Conservation (phyloP, 352 stramenopile genomes). For the Plasmopara halstedii region DNA sequence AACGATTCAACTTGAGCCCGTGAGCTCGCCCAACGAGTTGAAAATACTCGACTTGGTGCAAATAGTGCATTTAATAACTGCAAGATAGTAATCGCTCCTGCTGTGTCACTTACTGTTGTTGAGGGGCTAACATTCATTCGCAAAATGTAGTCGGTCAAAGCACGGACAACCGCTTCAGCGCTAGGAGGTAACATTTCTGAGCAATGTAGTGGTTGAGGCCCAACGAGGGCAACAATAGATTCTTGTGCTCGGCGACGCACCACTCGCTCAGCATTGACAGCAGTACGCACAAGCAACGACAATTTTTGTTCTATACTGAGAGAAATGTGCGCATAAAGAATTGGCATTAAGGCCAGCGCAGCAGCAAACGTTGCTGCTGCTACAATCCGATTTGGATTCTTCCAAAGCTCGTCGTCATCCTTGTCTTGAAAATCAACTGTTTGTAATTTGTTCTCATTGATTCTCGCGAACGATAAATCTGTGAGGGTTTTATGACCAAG, state of each 20-base stretch:
- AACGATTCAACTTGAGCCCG: constrained; percentile 38
- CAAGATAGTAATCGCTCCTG: constrained; percentile 19
- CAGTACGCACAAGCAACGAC: constrained; percentile 40
- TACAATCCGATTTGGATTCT: constrained; percentile 43
- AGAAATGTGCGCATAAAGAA: constrained; percentile 37
- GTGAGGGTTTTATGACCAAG: constrained; percentile 47
- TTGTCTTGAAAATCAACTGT: constrained; percentile 1
- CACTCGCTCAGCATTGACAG: constrained; percentile 33
- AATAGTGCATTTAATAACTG: constrained; percentile 35
- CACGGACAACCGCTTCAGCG: constrained; percentile 34
- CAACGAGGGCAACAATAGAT: constrained; percentile 29
- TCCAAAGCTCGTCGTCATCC: constrained; percentile 14
- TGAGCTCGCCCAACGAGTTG: constrained; percentile 27
- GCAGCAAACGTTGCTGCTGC: constrained; percentile 45
- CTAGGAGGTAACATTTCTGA: constrained; percentile 9
- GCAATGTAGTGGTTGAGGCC: constrained; percentile 3
- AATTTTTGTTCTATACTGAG: constrained; percentile 62
- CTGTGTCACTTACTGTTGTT: constrained; percentile 9
- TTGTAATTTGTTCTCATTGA: constrained; percentile 1
- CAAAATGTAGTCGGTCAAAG: constrained; percentile 56
- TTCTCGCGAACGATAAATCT: constrained; percentile 11
- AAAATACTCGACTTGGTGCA: constrained; percentile 5
- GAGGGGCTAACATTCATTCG: constrained; percentile 30
- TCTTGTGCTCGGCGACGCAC: constrained; percentile 34
- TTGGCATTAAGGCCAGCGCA: constrained; percentile 31